Evolutionary conservation across 2,329 filamentous ascomycete species (phyloP), one percentile per base, ranked within the genome.

Genomic region (Aspergillus fischeri): DNA sequence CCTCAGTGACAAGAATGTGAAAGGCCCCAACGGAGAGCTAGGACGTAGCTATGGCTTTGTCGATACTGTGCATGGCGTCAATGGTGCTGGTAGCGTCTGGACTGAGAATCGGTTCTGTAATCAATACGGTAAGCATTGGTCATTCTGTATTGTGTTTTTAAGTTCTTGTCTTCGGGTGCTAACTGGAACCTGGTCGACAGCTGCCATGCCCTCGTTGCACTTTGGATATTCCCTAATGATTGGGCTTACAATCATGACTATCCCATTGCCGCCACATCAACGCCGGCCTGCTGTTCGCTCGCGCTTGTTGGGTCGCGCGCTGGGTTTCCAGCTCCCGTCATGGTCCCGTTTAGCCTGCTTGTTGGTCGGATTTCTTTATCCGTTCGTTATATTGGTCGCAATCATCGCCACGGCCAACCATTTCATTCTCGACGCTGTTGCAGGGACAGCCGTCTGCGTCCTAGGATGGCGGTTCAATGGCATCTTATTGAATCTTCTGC

Each of bases 141-240:
- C 38, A 35, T 29, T 29, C 38, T 4, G 7, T 38, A 9, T 7
- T 25, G 27, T 8, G n/a, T 27, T 21, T n/a, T n/a, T 4, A 10
- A 50, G 17, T 41, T 53, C 29, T 7, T n/a, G 14, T 35, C n/a
- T 7, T 21, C 4, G 7, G 24, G 21, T 52, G 50, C 25, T 45
- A 27, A 53, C 53, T 62, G 35, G 61, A 11, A 20, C 28, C 25
- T 52, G 2, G 14, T 17, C 51, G 58, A 20, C 51, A 86, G 85
- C 86, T 54, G 88, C 88, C 7, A 91, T 91, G 88, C 88, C 88
- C 1, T 88, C 85, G 0, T 79, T 91, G 17, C 88, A 91, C 70
- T 91, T 91, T 67, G 88, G 88, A 3, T 91, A 91, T 75, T 87
- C 86, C 3, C 81, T 91, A 29, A 81, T 91, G 65, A 86, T 91